A percentile compares a stretch with the other conserved stretches of the same genome.
These are phyloP conservation scores for Sporothrix phasma DNA, from an alignment of 2,329 filamentous ascomycete genomes.

Conservation along the genomic window DNA sequence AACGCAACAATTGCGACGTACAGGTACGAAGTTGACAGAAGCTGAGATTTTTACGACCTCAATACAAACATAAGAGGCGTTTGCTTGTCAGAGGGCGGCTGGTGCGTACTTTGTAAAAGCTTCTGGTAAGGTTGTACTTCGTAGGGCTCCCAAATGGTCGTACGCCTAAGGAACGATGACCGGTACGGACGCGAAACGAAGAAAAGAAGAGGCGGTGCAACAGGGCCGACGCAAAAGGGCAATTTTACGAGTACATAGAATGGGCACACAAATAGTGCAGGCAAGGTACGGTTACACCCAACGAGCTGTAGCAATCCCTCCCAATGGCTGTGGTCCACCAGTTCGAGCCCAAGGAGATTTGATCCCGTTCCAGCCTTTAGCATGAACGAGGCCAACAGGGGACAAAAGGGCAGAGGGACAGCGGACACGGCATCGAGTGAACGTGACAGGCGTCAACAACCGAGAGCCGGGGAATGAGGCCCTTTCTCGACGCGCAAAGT, in stretches of 20 bases:
- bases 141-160: background rate
- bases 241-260: background rate
- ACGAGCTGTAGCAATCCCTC: background rate
- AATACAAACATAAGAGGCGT: too few relatives aligned
- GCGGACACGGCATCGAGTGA: background rate
- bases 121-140: background rate
- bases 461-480: too few relatives aligned
- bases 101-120: background rate
- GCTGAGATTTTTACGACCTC: too few relatives aligned
- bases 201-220: background rate
- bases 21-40: too few relatives aligned
- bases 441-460: too few relatives aligned
- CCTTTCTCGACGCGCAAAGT: background rate
- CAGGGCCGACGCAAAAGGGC: background rate
- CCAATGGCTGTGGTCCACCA: background rate
- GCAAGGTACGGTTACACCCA: background rate
- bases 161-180: background rate
- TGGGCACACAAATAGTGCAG: background rate
- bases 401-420: background rate
- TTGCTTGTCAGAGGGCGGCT: background rate
- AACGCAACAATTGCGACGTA: too few relatives aligned
- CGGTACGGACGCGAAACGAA: background rate
- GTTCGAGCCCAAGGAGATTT: background rate
- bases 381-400: constrained; percentile 2
- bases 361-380: constrained; percentile 2